A percentile compares a stretch with the other conserved stretches of the same genome.
These are phyloP conservation scores for Pichia sp. DNA, from an alignment of 1,139 yeast genomes.

Conservation along the genomic window DNA sequence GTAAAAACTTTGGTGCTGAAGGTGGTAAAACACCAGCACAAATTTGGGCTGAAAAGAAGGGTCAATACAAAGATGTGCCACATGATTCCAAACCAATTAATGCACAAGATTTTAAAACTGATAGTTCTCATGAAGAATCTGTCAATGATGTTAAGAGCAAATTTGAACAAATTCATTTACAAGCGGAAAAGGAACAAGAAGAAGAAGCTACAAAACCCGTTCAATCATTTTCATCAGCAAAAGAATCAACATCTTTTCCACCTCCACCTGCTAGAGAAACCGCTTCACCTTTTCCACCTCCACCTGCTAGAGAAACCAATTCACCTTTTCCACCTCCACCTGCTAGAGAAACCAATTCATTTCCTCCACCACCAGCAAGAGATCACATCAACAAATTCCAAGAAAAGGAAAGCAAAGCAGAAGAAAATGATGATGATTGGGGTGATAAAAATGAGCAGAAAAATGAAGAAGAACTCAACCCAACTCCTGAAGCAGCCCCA, in stretches of 20 bases:
- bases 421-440: slow-evolving; percentile 28
- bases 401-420: slow-evolving; percentile 13
- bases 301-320: slow-evolving; percentile 9
- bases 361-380: slow-evolving; percentile 16
- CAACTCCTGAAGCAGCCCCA: slow-evolving; percentile 24
- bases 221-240: slow-evolving; percentile 18
- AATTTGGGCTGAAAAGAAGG: slow-evolving; percentile 89
- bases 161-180: slow-evolving; percentile 22
- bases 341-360: slow-evolving; percentile 20
- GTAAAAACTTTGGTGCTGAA: slow-evolving; percentile 62
- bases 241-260: slow-evolving; percentile 15
- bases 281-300: slow-evolving; percentile 17
- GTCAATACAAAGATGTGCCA: slow-evolving; percentile 46
- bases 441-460: slow-evolving; percentile 26
- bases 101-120: slow-evolving; percentile 11
- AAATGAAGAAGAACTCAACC: slow-evolving; percentile 22
- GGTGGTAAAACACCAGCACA: slow-evolving; percentile 93
- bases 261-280: slow-evolving; percentile 26
- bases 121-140: slow-evolving; percentile 23
- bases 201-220: slow-evolving; percentile 21
- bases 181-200: slow-evolving; percentile 23
- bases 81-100: slow-evolving; percentile 26
- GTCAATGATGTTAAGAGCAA: slow-evolving; percentile 25
- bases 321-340: slow-evolving; percentile 24
- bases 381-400: slow-evolving; percentile 6